Conservation (phyloP, 192 early-diverging fungal genomes). For the Backusella parvicylindrica region DNA sequence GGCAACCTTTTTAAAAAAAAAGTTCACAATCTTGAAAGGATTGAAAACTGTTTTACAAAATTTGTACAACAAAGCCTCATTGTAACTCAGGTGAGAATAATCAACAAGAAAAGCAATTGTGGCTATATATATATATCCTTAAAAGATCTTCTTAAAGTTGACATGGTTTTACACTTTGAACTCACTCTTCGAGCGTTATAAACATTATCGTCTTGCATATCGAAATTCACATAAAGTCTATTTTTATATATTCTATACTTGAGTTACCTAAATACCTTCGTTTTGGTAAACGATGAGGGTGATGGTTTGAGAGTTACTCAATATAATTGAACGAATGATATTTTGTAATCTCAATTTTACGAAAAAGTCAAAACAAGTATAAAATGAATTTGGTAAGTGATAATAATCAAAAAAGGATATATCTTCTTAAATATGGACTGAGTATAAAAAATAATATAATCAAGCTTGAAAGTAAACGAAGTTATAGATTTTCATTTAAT, state of each 20-base stretch:
- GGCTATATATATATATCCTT: neutral
- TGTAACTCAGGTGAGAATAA: slow-evolving; percentile 1
- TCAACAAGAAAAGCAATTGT: neutral
- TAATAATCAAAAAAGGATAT: too few species aligned
- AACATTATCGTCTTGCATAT: too few species aligned
- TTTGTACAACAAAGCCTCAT: neutral
- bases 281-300: neutral
- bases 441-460: too few species aligned
- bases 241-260: neutral
- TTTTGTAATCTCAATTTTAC: neutral
- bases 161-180: neutral
- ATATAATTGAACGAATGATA: neutral
- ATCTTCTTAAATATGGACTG: too few species aligned
- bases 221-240: too few species aligned
- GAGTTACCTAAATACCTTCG: neutral
- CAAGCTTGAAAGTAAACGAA: neutral
- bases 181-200: neutral
- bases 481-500: neutral
- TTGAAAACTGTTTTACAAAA: neutral
- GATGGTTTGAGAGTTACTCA: neutral
- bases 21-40: neutral
- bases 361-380: too few species aligned
- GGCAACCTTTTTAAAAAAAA: neutral
- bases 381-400: too few species aligned
- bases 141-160: neutral